Conservation (phyloP, 306 rosid species). For the Purshia tridentata region DNA sequence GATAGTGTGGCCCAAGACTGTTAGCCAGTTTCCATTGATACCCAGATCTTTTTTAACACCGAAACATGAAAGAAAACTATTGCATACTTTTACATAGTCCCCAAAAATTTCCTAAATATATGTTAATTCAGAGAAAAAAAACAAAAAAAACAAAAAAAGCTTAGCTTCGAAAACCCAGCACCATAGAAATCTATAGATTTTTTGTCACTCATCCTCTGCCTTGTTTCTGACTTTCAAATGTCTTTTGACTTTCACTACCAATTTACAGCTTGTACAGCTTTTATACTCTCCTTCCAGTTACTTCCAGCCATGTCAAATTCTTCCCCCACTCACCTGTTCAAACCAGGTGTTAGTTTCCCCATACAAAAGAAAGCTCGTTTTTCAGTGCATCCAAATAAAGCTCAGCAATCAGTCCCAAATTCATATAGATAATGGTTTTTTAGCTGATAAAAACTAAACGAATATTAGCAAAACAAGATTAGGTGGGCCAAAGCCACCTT, state of each 20-base stretch:
- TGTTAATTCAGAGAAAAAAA: not conserved
- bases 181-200: not conserved
- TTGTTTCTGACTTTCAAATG: not conserved
- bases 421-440: not conserved
- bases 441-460: not conserved
- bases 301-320: not conserved
- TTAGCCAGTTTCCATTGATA: not conserved
- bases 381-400: not conserved
- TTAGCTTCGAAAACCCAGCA: not conserved
- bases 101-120: not conserved
- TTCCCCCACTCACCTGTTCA: constrained; percentile 4
- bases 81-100: not conserved
- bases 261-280: not conserved
- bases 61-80: not conserved
- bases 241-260: constrained; percentile 1
- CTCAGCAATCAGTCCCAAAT: not conserved
- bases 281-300: not conserved
- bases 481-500: too few species aligned
- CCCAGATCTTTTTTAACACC: not conserved
- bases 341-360: not conserved
- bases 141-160: not conserved
- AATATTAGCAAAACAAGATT: not conserved
- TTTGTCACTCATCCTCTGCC: not conserved
- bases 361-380: not conserved
- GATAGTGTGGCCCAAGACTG: not conserved